Base-by-base conservation (phyloP, 768 basidiomycete species). In the Termitomyces sp. region DNA sequence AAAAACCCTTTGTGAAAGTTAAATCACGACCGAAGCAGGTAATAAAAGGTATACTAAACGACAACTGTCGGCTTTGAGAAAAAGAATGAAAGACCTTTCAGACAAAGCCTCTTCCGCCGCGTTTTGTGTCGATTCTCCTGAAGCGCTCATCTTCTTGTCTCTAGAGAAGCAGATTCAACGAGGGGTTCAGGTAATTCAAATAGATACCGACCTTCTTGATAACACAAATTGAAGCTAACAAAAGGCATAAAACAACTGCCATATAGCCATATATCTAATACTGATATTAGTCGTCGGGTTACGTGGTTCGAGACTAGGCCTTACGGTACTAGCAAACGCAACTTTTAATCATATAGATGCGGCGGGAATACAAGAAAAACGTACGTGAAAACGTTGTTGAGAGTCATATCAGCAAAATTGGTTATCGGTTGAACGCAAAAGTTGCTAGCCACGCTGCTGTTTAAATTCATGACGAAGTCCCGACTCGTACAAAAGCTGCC, bases 81-180 rank as follows among this genome's bases (percentile, higher is more conserved):
- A n/a, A n/a, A 4, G 0, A 3, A 38, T 38, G 24, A 35, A 49
- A 49, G 50, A 54, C 48, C 38, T 59, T 43, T 81, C 73, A 95
- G 60, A 94, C 92, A 65, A 96, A 96, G 61, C 91, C 90, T 61
- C 79, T 75, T 51, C 92, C 91, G 61, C 91, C 92, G 62, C 90
- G 87, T 74, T 95, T 96, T 56, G 83, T 83, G 63, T 95, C 92
- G 61, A 96, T 95, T 74, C 80, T 88, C 77, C 83, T 86, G 80
- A 96, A 95, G 36, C 93, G 86, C 64, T 89, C 88, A 57, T 82
- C 78, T 72, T 94, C 87, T 69, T 85, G 76, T 64, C 92, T 82
- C 90, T 92, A 58, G 48, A 58, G 48, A 58, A 48, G 33, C 38
- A 40, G 46, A 38, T 57, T 33, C 55, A 38, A 50, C 46, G 44